Evolutionary conservation across 2,329 filamentous ascomycete genomes (phyloP), one percentile per base, ranked within the genome.

Genomic region (Helotiales sp.): DNA sequence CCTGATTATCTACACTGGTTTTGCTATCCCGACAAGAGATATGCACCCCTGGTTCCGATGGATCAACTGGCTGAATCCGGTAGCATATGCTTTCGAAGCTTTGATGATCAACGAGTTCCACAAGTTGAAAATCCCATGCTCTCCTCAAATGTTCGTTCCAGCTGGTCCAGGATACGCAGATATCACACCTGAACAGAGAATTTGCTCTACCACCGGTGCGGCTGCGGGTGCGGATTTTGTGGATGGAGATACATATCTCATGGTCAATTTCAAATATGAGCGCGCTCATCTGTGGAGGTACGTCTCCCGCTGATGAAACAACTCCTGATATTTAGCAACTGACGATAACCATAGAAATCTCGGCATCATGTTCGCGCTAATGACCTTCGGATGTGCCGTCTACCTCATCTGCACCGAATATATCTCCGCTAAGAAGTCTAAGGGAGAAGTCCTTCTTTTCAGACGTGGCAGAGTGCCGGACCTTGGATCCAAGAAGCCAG

Each of bases 31-130:
- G 5, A 83, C 83, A 0, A 79, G 78, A 65, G 81, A 84, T 52
- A 87, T 87, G 85, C 81, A 81, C 17, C 83, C 83, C 0, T 87
- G 84, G 84, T 82, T 86, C 2, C 80, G 83, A 17, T 86, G 84
- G 82, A 82, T 87, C 17, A 86, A 88, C 61, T 85, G 90, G 6
- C 94, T 96, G 73, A 92, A 96, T 58, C 88, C 88, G 4, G 82
- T 91, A 2, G 85, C 88, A 61, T 91, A 90, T 70, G 86, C 83
- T 0, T 91, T 90, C 69, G 89, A 91, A 77, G 83, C 88, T 0
- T 83, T 96, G 28, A 90, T 95, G 85, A 85, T 92, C 70, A 96
- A 96, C 78, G 93, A 97, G 78, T 97, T 97, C 57, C 69, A 72
- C 43, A 60, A 68, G 30, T 68, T 71, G 22, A 26, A 67, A 11